These are phyloP conservation scores for Platanthera zijinensis DNA, from an alignment of 106 monocot species.

Conservation along the genomic window DNA sequence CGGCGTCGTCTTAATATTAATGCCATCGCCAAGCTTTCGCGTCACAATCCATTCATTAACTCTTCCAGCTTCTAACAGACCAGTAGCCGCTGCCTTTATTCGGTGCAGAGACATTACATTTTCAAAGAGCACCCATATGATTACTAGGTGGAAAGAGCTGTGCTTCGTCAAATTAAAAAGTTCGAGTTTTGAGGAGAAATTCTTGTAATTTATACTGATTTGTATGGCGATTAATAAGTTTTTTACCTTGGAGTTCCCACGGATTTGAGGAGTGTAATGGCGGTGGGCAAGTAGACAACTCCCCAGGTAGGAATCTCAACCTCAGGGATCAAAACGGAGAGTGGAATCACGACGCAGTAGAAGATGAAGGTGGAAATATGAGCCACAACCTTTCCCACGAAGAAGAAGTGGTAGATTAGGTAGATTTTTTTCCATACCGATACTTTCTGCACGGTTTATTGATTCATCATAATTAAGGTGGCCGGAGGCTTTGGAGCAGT, in stretches of 20 bases:
- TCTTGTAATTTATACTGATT: too few relatives aligned
- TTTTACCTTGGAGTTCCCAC: conserved; percentile 46
- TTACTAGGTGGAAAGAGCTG: conserved; percentile 59
- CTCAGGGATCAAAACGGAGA: conserved; percentile 29
- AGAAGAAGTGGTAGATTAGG: conserved; percentile 49
- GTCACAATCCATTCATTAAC: conserved; percentile 81
- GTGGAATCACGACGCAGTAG: conserved; percentile 40
- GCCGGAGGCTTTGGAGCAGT: too few relatives aligned
- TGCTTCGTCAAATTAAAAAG: background rate
- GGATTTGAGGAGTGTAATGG: conserved; percentile 36
- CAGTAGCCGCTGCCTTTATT: conserved; percentile 51
- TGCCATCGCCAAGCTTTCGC: conserved; percentile 51
- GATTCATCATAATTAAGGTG: too few relatives aligned
- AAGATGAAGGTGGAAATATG: conserved; percentile 38
- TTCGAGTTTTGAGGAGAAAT: background rate
- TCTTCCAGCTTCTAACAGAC: conserved; percentile 43
- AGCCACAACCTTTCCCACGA: conserved; percentile 39
- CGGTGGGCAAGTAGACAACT: conserved; percentile 24
- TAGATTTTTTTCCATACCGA: conserved; percentile 32
- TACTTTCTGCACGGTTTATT: conserved; percentile 33
- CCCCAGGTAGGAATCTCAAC: conserved; percentile 41
- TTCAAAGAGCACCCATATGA: conserved; percentile 57
- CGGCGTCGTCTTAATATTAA: conserved; percentile 24
- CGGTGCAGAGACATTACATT: conserved; percentile 76
- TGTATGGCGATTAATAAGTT: too few relatives aligned